Evolutionary conservation across 345 rosid species (phyloP), one percentile per base, ranked within the genome.

Genomic region (Murraya paniculata): DNA sequence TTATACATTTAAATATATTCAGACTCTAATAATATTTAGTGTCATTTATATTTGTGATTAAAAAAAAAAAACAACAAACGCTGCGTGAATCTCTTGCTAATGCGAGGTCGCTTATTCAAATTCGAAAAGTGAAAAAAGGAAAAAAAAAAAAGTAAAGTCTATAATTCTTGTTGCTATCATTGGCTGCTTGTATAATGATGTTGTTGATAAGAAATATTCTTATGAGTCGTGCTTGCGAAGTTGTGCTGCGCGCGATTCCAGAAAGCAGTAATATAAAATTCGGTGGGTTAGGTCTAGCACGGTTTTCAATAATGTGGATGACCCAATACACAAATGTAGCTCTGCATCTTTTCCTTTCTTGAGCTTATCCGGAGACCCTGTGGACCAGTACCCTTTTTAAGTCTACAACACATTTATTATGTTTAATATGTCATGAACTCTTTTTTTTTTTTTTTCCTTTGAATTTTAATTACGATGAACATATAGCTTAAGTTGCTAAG

Each of bases 1-100:
- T n/a, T n/a, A n/a, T n/a, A n/a, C n/a, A n/a, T 39, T 39, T 2
- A 39, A 3, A 39, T 39, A 0, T 0, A 39, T 39, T 7, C 0
- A 39, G 10, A 39, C 1, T 7, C 8, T 0, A 39, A 39, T 39
- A 9, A 9, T 39, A 9, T 39, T 39, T 2, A 39, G 13, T 9
- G 0, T 9, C n/a, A n/a, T n/a, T n/a, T n/a, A n/a, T n/a, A n/a
- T n/a, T n/a, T n/a, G n/a, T n/a, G n/a, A n/a, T n/a, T n/a, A n/a
- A n/a, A n/a, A n/a, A n/a, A n/a, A n/a, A n/a, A n/a, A n/a, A n/a
- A n/a, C n/a, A n/a, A n/a, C n/a, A n/a, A n/a, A n/a, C n/a, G n/a
- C n/a, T n/a, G n/a, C n/a, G n/a, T n/a, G n/a, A n/a, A n/a, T 39
- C 2, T 9, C 45, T 9, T 3, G 13, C 13, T 39, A 39, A 39